Evolutionary conservation across 202 grass and related monocot species (phyloP).

Genomic region (Schoenoplectus triqueter): DNA sequence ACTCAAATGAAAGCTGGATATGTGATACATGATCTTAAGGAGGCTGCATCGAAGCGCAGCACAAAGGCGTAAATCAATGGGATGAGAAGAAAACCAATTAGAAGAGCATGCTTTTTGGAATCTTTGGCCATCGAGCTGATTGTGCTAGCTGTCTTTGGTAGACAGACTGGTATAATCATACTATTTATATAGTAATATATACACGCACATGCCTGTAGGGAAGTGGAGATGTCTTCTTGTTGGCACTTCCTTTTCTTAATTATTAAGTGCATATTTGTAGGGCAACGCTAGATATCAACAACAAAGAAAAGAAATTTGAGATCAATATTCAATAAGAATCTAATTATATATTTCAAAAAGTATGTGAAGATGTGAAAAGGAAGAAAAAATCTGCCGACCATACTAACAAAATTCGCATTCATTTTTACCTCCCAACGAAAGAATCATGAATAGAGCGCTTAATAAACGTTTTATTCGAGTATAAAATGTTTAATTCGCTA

Average conservation of each 20-base stretch:
- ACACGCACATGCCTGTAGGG: conserved; percentile 18
- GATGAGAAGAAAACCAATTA: conserved; percentile 29
- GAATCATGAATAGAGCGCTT: neutral
- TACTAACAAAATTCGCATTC: too few species aligned
- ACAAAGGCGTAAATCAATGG: conserved; percentile 32
- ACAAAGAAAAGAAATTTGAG: neutral
- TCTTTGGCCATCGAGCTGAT: conserved; percentile 30
- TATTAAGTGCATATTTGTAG: conserved; percentile 28
- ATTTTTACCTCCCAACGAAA: too few species aligned
- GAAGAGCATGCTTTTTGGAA: conserved; percentile 1
- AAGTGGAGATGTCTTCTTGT: conserved; percentile 34
- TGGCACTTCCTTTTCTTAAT: conserved; percentile 35
- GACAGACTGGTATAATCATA: conserved; percentile 8
- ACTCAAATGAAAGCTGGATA: neutral
- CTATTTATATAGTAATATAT: neutral
- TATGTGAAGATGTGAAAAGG: neutral
- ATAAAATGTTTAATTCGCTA: too few species aligned
- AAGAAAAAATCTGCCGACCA: neutral
- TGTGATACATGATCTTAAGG: conserved; percentile 27
- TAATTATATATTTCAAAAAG: neutral
- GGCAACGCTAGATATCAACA: conserved; percentile 9
- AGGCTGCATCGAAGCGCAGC: neutral
- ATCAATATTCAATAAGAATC: conserved; percentile 1
- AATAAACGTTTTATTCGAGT: neutral
- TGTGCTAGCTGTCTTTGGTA: neutral